Evolutionary conservation across 768 basidiomycete species (phyloP).

Genomic region (Tricholoma terreum): DNA sequence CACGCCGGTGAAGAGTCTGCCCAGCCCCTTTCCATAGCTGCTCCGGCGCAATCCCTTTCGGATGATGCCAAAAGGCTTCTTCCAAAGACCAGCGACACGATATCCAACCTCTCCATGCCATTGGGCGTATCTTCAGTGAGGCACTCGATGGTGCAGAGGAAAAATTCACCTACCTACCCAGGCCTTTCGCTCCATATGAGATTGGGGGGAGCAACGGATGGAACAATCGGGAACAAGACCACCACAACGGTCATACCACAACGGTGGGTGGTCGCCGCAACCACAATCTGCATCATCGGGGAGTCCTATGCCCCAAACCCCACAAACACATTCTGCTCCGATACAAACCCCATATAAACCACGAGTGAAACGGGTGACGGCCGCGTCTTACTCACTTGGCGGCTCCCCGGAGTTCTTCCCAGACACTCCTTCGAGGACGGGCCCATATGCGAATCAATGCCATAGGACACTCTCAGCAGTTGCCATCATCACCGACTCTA

Average conservation of each 20-base stretch:
- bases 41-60: constrained; percentile 48
- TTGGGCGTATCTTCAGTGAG: constrained; percentile 83
- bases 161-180: constrained; percentile 61
- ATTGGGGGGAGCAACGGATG: constrained; percentile 48
- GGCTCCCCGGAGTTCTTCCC: constrained; percentile 30
- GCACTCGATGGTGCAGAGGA: constrained; percentile 73
- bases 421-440: constrained; percentile 49
- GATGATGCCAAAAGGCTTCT: constrained; percentile 81
- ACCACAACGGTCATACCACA: constrained; percentile 40
- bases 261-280: constrained; percentile 27
- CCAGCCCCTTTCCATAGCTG: constrained; percentile 64
- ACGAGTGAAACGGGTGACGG: constrained; percentile 54
- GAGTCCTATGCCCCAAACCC: constrained; percentile 24
- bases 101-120: constrained; percentile 87
- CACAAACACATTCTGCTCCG: constrained; percentile 37
- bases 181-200: constrained; percentile 69
- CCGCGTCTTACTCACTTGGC: constrained; percentile 35
- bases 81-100: constrained; percentile 87
- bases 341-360: constrained; percentile 74
- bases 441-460: constrained; percentile 46
- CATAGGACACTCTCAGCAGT: constrained; percentile 47
- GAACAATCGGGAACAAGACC: constrained; percentile 25
- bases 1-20: constrained; percentile 90
- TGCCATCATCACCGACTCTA: constrained; percentile 28
- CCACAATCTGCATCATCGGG: constrained; percentile 15